phyloP scores from a whole-genome alignment of 768 basidiomycete species.

The Russula ochroleuca region DNA sequence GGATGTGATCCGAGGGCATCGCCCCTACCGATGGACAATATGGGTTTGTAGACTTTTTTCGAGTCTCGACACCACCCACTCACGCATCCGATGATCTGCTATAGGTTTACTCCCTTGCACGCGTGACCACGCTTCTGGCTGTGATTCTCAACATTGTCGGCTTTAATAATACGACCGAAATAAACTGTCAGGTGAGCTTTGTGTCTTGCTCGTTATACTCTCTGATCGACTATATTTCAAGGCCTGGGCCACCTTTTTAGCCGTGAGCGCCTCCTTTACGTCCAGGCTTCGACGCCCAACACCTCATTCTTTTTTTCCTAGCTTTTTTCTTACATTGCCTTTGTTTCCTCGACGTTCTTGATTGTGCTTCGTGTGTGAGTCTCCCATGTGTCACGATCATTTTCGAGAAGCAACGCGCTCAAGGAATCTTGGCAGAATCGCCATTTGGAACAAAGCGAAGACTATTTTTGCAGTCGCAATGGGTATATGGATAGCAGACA shows the following conservation, averaged over 20 bases:
- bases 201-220: too few species aligned
- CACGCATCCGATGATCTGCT: too few species aligned
- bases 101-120: slow-evolving; percentile 12
- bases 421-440: not conserved
- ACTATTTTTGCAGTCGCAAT: not conserved
- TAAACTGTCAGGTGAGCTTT: too few species aligned
- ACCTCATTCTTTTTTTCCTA: not conserved
- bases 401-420: not conserved
- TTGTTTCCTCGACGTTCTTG: not conserved
- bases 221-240: not conserved
- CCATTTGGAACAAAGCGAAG: slow-evolving; percentile 7
- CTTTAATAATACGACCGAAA: too few species aligned
- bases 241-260: too few species aligned
- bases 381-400: not conserved
- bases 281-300: not conserved
- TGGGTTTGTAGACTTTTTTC: slow-evolving; percentile 2
- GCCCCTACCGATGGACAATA: not conserved
- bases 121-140: too few species aligned
- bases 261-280: not conserved
- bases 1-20: too few species aligned
- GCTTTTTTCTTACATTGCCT: not conserved
- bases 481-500: not conserved
- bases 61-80: too few species aligned
- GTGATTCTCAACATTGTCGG: too few species aligned
- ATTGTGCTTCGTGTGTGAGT: slow-evolving; percentile 10